Evolutionary conservation across 345 rosid species (phyloP), one percentile per base, ranked within the genome.

Genomic region (Punica granatum): DNA sequence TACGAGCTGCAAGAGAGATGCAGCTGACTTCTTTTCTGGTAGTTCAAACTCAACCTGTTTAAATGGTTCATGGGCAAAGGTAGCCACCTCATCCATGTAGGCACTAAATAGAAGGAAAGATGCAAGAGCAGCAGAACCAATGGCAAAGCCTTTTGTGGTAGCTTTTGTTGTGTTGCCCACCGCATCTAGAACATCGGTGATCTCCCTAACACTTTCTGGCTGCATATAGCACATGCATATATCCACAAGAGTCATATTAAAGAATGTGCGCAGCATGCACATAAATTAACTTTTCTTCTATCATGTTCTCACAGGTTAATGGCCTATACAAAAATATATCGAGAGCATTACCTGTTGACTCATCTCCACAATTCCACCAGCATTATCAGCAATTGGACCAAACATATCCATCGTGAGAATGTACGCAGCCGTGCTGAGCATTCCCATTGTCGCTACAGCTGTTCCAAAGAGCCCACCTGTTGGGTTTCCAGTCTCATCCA

Each of bases 361-460:
- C 99, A 94, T 94, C 90, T 94, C 99, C n/a, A 94, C 99, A 77
- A 94, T 91, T 66, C 99, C 99, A 80, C 99, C 98, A 79, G 98
- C 99, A 76, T 94, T 94, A 82, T 94, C 99, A 72, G 99, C 99
- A 77, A 94, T 92, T 39, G 98, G 99, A 68, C 99, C 99, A 81
- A 94, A 94, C 99, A 94, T 94, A 83, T 94, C 99, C 99, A 94
- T 94, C 12, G 99, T 94, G 65, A 94, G 93, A 73, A 94, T 88
- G 84, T 92, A 94, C 63, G 93, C 98, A 75, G 99, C 99, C 51
- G 99, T 89, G 72, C 98, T 94, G 66, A 94, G 99, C 99, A 94
- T 94, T 78, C 98, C 99, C 99, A 94, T 94, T 58, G 99, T 94
- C 37, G 98, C 99, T 36, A 94, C 98, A 58, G 99, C 99, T 9